These are phyloP conservation scores for Brassica rapa DNA, from an alignment of 345 rosid genomes.

Conservation along the genomic window DNA sequence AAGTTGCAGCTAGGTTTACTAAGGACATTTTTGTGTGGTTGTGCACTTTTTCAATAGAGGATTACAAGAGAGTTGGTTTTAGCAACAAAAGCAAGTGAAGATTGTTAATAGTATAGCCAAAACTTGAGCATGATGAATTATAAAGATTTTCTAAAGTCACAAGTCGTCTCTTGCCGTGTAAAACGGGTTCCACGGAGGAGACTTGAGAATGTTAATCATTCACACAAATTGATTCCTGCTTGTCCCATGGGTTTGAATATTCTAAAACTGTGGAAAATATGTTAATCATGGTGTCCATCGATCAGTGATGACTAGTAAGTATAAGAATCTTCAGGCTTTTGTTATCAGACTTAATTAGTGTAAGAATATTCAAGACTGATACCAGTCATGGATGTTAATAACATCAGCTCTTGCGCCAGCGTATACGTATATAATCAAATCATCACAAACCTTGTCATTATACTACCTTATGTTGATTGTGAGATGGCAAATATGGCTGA, in stretches of 20 bases:
- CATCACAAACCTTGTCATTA: not conserved
- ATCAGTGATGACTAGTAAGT: too few relatives aligned
- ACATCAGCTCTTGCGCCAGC: conserved; percentile 81
- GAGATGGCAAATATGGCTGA: not conserved
- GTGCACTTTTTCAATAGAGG: not conserved
- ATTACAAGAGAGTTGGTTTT: not conserved
- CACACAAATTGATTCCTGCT: too few relatives aligned
- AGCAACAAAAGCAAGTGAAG: not conserved
- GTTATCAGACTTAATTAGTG: not conserved
- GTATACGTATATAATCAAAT: conserved; percentile 52
- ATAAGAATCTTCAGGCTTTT: too few relatives aligned
- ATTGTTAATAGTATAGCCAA: not conserved
- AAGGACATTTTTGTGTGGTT: not conserved
- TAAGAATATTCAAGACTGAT: conserved; percentile 51
- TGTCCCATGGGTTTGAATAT: too few relatives aligned
- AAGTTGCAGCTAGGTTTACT: not conserved
- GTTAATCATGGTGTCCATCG: too few relatives aligned
- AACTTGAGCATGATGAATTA: not conserved
- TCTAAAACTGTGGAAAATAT: too few relatives aligned
- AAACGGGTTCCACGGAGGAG: not conserved
- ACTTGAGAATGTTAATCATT: not conserved
- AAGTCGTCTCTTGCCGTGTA: conserved; percentile 14
- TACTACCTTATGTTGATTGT: not conserved
- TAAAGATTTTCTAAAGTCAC: conserved; percentile 3
- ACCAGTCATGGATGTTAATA: conserved; percentile 91